Base-by-base conservation (phyloP, 208 protist species). In the Trypanosoma avium region DNA sequence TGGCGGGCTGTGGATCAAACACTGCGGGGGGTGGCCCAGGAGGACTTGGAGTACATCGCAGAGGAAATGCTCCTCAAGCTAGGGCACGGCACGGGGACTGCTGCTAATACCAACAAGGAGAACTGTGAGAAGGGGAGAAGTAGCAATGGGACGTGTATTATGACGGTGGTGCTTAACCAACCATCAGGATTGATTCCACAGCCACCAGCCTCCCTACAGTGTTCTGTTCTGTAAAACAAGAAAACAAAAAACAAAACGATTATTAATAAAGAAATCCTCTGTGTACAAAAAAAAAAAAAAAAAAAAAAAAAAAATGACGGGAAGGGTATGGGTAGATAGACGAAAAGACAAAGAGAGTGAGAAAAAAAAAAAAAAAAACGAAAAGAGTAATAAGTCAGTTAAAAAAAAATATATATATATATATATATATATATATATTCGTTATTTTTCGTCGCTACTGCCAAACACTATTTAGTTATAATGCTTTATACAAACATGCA, bases 21-120 rank as follows among this genome's bases (percentile, higher is more conserved):
- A 9, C 19, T 66, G 38, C 50, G 54, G 1, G 61, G 61, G 27
- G 70, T 75, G 12, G 69, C 56, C 27, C 67, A 72, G 19, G 59
- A 59, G 54, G 83, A 93, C 53, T 63, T 88, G 10, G 87, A 93
- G 73, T 90, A 93, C 64, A 75, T 86, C 9, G 81, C 87, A 35
- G 87, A 93, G 70, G 87, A 90, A 63, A 67, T 90, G 75, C 70
- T 93, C 54, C 62, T 90, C 24, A 38, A 71, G 57, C 64, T 92
- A 15, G 61, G 42, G 58, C 4, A 43, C 58, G 9, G 8, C 19
- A 57, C 7, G 13, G 22, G 5, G 52, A 22, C 8, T 43, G 7
- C 7, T 57, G 40, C 19, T 40, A 43, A 42, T 32, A 22, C n/a
- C 35, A 32, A 42, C n/a, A 22, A n/a, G 29, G 50, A 30, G 17